These are phyloP conservation scores for Mucor mucedo DNA, from an alignment of 371 early-diverging fungal species.

Conservation along the genomic window DNA sequence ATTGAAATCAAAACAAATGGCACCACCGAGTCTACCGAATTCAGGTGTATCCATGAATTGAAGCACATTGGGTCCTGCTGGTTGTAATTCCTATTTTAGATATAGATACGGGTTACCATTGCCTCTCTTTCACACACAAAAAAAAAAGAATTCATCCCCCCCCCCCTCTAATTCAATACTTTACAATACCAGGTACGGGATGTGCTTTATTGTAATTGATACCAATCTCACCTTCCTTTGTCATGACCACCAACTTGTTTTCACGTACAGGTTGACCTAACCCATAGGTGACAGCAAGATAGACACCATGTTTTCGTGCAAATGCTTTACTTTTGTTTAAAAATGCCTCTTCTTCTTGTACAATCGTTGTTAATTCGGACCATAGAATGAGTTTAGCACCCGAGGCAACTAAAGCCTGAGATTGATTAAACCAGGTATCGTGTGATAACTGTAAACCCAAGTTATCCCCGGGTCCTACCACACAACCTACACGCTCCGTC, in stretches of 20 bases:
- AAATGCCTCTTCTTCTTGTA: conserved; percentile 33
- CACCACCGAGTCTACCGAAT: conserved; percentile 57
- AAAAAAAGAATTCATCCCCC: no score
- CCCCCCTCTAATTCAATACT: no score
- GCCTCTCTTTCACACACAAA: no score
- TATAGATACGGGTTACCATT: no score
- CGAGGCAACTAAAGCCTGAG: neutral
- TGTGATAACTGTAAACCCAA: conserved; percentile 17
- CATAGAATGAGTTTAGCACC: conserved; percentile 57
- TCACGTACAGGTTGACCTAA: conserved; percentile 25
- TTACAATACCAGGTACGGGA: conserved; percentile 56
- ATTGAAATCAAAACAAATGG: conserved; percentile 63
- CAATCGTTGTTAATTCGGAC: conserved; percentile 45
- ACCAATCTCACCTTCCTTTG: conserved; percentile 49
- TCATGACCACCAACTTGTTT: conserved; percentile 56
- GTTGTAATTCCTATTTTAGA: conserved; percentile 43
- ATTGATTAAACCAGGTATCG: conserved; percentile 36
- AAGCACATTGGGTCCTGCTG: conserved; percentile 48
- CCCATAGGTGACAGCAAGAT: conserved; percentile 49
- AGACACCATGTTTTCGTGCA: conserved; percentile 42
- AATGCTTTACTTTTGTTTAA: conserved; percentile 34
- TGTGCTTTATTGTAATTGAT: conserved; percentile 60
- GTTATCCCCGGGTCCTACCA: conserved; percentile 32
- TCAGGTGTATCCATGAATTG: conserved; percentile 52
- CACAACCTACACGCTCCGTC: conserved; percentile 41